Percentiles rank a stretch among this genome's conserved stretches.
These are phyloP conservation scores for Pythium oligandrum DNA, from an alignment of 352 stramenopile genomes.

Conservation along the genomic window DNA sequence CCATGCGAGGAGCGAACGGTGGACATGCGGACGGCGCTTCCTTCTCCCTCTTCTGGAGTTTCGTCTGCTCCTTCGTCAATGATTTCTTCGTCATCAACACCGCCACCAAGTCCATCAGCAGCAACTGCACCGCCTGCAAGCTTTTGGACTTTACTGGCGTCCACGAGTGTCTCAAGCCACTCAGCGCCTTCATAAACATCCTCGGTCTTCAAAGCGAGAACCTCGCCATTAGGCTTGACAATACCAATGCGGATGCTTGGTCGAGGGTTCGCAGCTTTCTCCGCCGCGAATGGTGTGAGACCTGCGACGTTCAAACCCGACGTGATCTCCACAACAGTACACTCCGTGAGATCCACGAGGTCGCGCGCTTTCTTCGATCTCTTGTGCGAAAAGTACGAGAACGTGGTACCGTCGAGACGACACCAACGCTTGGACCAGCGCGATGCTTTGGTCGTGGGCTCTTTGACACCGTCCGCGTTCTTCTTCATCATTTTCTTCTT, in stretches of 20 bases:
- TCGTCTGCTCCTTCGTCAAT: constrained; percentile 19
- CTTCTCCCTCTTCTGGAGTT: constrained; percentile 10
- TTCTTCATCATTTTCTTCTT: constrained; percentile 49
- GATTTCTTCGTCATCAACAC: constrained; percentile 8
- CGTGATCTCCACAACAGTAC: constrained; percentile 65
- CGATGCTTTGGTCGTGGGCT: constrained; percentile 48
- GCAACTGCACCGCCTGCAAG: neutral
- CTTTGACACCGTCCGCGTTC: constrained; percentile 51
- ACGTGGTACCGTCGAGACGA: constrained; percentile 65
- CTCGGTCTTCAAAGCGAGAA: constrained; percentile 63
- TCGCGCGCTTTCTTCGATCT: constrained; percentile 63
- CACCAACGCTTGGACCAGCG: constrained; percentile 86
- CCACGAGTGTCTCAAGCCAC: constrained; percentile 72
- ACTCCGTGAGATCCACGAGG: constrained; percentile 69
- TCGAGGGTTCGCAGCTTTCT: constrained; percentile 34
- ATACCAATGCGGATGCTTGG: constrained; percentile 71
- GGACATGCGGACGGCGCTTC: neutral
- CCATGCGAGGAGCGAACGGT: neutral
- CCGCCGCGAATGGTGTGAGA: constrained; percentile 46
- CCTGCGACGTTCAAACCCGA: constrained; percentile 29
- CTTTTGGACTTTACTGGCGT: constrained; percentile 50
- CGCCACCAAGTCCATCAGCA: neutral
- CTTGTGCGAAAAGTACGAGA: constrained; percentile 84
- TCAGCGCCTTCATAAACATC: constrained; percentile 80
- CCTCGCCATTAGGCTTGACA: constrained; percentile 58